Base-by-base conservation (phyloP, 495 filamentous ascomycete species). In the Pyronema domesticum region DNA sequence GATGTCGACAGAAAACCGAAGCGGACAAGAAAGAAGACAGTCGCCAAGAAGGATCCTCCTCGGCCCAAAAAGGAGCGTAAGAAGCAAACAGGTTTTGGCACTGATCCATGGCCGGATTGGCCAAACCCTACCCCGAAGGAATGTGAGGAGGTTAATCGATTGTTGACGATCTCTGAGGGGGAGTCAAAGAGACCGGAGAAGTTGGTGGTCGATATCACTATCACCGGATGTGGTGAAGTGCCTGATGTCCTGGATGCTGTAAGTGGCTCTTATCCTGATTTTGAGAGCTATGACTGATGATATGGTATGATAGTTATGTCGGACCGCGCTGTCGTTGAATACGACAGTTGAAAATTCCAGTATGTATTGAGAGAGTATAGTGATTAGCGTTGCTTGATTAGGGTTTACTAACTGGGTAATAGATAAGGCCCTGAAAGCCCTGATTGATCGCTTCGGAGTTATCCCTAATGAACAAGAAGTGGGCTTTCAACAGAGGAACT, bases 191-290 rank as follows among this genome's bases (percentile, higher is more conserved):
- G 74, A 7, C 89, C 91, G 0, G 69, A 77, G 13, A 77, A 69
- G 1, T 80, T 91, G 13, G 86, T 86, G 0, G 68, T 91, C 0
- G 86, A 85, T n/a, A 68, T 85, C 1, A 81, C 81, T 3, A 76
- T 87, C 11, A 78, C 88, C 14, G 89, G 89, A 1, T 98, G 91
- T 60, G 91, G 91, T 11, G 89, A 98, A 66, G 91, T 95, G 0
- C 89, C 89, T 0, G 89, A 81, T 15, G 80, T 95, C 0, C 73
- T 98, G 0, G 91, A 96, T 63, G 91, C 89, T 0, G 70, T 98
- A 0, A 76, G 39, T 42, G 15, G 15, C 39, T 42, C 3, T 2
- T 42, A 13, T 42, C 3, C 11, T 6, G 11, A 17, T 6, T 17
- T 13, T 17, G 15, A 42, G 15, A 42, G 3, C 11, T 42, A 42